Evolutionary conservation across 1,284 basidiomycete genomes (phyloP).

Genomic region (Cutaneotrichosporon cutaneum): DNA sequence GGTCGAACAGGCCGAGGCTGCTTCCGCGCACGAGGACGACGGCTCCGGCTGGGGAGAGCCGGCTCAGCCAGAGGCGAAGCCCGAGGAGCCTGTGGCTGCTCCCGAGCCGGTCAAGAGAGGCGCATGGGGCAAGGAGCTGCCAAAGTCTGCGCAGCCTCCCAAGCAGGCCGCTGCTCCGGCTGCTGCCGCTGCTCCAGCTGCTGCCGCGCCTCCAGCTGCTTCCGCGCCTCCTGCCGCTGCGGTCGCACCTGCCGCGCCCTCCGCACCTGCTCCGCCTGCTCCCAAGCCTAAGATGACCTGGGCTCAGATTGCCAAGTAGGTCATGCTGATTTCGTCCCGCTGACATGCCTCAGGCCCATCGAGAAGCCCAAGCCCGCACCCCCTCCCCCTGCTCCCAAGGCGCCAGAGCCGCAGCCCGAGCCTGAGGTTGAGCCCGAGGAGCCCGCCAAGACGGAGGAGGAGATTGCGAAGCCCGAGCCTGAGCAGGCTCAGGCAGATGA

Average conservation of each 20-base stretch:
- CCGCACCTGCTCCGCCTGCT: slow-evolving; percentile 14
- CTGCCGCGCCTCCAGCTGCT: slow-evolving; percentile 11
- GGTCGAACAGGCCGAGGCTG: slow-evolving; percentile 39
- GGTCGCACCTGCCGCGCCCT: slow-evolving; percentile 21
- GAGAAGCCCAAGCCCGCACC: slow-evolving; percentile 51
- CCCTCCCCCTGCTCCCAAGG: slow-evolving; percentile 64
- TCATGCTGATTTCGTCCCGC: not conserved
- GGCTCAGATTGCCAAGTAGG: slow-evolving; percentile 55
- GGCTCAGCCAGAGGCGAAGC: slow-evolving; percentile 3
- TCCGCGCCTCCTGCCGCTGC: slow-evolving; percentile 23
- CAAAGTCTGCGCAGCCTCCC: slow-evolving; percentile 25
- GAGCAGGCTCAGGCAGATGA: slow-evolving; percentile 19
- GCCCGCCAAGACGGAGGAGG: slow-evolving; percentile 13
- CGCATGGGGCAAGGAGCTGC: slow-evolving; percentile 40
- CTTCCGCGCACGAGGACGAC: slow-evolving; percentile 29
- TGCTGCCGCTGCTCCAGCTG: slow-evolving; percentile 23
- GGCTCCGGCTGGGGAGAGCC: slow-evolving; percentile 24
- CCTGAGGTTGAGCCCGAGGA: slow-evolving; percentile 29
- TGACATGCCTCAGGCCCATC: slow-evolving; percentile 34
- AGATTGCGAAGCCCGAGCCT: slow-evolving; percentile 25
- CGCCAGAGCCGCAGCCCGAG: slow-evolving; percentile 35
- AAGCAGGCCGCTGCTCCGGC: slow-evolving; percentile 23
- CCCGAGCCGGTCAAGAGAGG: slow-evolving; percentile 46
- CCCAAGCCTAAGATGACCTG: slow-evolving; percentile 53
- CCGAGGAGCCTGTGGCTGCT: slow-evolving; percentile 19